phyloP scores from a whole-genome alignment of 148 eudicot genomes.

The Camellia sinensis region DNA sequence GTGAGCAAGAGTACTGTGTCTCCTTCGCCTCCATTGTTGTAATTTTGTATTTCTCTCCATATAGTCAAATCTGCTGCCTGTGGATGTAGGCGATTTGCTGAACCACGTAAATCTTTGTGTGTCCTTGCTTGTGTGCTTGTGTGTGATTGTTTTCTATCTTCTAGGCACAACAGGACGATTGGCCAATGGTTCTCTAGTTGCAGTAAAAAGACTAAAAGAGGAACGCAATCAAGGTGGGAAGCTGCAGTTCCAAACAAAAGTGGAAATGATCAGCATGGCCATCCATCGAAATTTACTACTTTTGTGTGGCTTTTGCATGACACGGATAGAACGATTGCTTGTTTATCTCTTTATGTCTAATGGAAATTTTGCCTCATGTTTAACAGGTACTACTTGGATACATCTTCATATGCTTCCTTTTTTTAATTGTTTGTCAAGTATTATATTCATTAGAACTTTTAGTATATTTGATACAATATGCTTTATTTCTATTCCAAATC shows the following conservation, averaged over 20 bases:
- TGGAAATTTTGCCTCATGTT: conserved; percentile 83
- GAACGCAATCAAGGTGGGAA: conserved; percentile 82
- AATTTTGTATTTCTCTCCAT: too few species aligned
- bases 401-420: background rate
- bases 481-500: background rate
- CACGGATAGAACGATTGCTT: conserved; percentile 76
- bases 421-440: background rate
- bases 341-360: conserved; percentile 79
- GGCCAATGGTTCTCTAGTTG: conserved; percentile 76
- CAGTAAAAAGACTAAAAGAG: conserved; percentile 69
- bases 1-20: too few species aligned
- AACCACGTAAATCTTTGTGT: too few species aligned
- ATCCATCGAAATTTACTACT: conserved; percentile 80
- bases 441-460: background rate
- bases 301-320: conserved; percentile 84
- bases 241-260: conserved; percentile 81
- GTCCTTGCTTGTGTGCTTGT: too few species aligned
- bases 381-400: conserved; percentile 49
- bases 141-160: too few species aligned
- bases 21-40: too few species aligned
- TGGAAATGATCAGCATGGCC: conserved; percentile 88
- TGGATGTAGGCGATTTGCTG: too few species aligned
- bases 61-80: too few species aligned
- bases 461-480: background rate
- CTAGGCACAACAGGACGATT: conserved; percentile 21